Evolutionary conservation across 257 asterid species (phyloP), one percentile per base, ranked within the genome.

Genomic region (Lycium ferocissimum): DNA sequence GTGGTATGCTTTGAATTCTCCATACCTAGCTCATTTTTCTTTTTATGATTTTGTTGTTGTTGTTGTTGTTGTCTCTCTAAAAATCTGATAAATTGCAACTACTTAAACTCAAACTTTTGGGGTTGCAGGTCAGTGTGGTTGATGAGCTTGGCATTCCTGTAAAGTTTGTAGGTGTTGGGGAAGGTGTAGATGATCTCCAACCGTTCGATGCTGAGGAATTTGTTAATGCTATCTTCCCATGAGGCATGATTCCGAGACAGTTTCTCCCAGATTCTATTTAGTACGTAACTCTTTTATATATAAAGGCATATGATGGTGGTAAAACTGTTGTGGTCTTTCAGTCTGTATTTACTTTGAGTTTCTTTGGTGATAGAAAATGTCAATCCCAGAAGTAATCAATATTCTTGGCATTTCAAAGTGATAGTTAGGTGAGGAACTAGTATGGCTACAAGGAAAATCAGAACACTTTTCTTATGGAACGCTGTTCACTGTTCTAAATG

Each of bases 101-200:
- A 40, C 49, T 49, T 49, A 10, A 49, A 51, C 59, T 51, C 63
- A 59, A 38, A 57, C 14, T 65, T 51, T 61, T 58, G 22, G 61
- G 66, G 40, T 81, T 79, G 59, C 90, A 95, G 99, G 97, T 96
- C n/a, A 96, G 99, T 88, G 98, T 96, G 17, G 98, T 96, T 6
- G 98, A 96, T 87, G 99, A 96, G 90, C 96, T 96, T 26, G 96
- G 97, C 58, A 96, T 96, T 88, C 99, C 99, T 7, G 98, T 96
- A 83, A 96, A 96, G 88, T 96, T 96, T 87, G 97, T 96, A 26
- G 98, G 98, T 9, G 98, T 94, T 57, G 99, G 99, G 56, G 99
- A 96, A 93, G 94, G 96, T 33, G 72, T 89, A 20, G 95, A 94
- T 59, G 99, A 96, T 85, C 98, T 96, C 82, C 99, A 96, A 88